These are phyloP conservation scores for Fusarium nelsonii DNA, from an alignment of 2,329 filamentous ascomycete species.

Conservation along the genomic window DNA sequence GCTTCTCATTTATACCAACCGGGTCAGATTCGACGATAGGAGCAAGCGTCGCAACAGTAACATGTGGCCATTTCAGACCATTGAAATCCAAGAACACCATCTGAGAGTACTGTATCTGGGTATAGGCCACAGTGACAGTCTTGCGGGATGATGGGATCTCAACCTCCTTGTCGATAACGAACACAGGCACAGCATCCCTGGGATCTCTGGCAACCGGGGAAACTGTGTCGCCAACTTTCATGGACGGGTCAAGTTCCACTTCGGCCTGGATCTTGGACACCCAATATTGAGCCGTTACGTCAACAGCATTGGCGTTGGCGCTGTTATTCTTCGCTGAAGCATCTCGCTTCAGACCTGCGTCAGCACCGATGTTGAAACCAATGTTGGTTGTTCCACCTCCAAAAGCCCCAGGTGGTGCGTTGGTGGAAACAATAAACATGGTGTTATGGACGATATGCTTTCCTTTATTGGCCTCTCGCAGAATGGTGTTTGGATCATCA, in stretches of 20 bases:
- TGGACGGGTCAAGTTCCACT: not conserved
- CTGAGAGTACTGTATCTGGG: constrained; percentile 12
- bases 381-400: constrained; percentile 3
- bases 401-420: not conserved
- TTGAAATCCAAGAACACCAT: constrained; percentile 5
- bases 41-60: constrained; percentile 4
- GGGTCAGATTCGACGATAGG: not conserved
- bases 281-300: constrained; percentile 5
- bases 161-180: not conserved
- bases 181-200: not conserved
- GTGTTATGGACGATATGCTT: not conserved
- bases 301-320: not conserved
- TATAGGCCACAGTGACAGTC: not conserved
- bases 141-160: not conserved
- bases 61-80: constrained; percentile 4
- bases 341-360: not conserved
- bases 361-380: not conserved
- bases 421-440: constrained; percentile 4
- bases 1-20: not conserved
- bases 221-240: not conserved
- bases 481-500: not conserved
- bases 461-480: not conserved
- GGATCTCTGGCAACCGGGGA: not conserved
- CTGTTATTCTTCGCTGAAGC: not conserved
- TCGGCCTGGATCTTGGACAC: not conserved